phyloP scores from a whole-genome alignment of 2,329 filamentous ascomycete genomes.

The Trichoderma hamatum region DNA sequence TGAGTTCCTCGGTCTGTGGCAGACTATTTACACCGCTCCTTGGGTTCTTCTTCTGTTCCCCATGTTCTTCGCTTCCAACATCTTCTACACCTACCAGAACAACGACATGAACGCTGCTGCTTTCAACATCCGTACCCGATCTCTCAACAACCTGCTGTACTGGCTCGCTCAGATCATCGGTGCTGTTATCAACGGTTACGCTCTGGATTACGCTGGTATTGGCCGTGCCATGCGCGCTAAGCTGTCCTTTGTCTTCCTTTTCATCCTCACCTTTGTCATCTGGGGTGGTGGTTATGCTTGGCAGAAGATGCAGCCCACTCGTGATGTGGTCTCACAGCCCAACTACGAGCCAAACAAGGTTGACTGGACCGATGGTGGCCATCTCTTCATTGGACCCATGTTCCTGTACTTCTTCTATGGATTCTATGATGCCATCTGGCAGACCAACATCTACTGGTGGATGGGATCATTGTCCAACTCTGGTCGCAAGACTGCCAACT shows the following conservation, averaged over 20 bases:
- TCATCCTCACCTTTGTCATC: slow-evolving; percentile 72
- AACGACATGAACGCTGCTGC: slow-evolving; percentile 58
- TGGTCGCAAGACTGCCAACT: slow-evolving; percentile 87
- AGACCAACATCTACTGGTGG: slow-evolving; percentile 68
- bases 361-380: slow-evolving; percentile 68
- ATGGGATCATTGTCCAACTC: slow-evolving; percentile 96
- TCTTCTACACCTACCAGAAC: slow-evolving; percentile 63
- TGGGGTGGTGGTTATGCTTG: slow-evolving; percentile 86
- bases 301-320: slow-evolving; percentile 63
- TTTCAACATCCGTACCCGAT: slow-evolving; percentile 59
- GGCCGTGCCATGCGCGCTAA: slow-evolving; percentile 76
- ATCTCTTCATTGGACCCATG: slow-evolving; percentile 72
- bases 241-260: slow-evolving; percentile 63
- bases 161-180: slow-evolving; percentile 62
- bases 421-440: slow-evolving; percentile 87
- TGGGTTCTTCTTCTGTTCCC: slow-evolving; percentile 68
- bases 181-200: slow-evolving; percentile 50
- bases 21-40: slow-evolving; percentile 70
- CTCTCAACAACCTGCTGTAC: slow-evolving; percentile 58
- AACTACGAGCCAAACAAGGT: slow-evolving; percentile 35
- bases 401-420: slow-evolving; percentile 91
- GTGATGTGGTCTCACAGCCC: slow-evolving; percentile 41
- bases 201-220: slow-evolving; percentile 68
- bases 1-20: slow-evolving; percentile 74
- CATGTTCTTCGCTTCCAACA: slow-evolving; percentile 58